These are phyloP conservation scores for Heritiera littoralis DNA, from an alignment of 345 rosid species.

Conservation along the genomic window DNA sequence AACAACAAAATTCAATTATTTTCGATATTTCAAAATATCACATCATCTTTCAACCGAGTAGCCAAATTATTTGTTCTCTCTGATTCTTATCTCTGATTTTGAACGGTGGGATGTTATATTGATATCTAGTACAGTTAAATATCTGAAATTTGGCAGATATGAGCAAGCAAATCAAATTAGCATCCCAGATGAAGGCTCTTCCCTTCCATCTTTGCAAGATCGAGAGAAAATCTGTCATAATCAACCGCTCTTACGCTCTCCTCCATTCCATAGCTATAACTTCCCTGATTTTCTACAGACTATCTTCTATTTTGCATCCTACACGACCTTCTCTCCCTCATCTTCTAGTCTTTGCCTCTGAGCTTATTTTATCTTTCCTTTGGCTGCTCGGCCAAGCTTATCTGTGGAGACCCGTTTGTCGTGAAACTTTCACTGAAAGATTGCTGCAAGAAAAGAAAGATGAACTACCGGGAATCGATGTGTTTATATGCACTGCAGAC, in stretches of 20 bases:
- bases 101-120: no score
- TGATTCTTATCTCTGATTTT: background rate
- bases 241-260: conserved; percentile 34
- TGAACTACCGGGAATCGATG: no score
- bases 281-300: conserved; percentile 31
- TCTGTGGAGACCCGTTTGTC: conserved; percentile 40
- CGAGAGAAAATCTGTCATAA: conserved; percentile 17
- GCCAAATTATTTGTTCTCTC: background rate
- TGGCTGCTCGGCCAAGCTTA: conserved; percentile 46
- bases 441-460: no score
- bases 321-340: background rate
- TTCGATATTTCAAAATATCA: background rate
- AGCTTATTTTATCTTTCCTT: conserved; percentile 30
- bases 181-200: conserved; percentile 17
- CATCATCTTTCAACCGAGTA: background rate
- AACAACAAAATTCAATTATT: no score
- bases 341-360: conserved; percentile 32
- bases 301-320: conserved; percentile 22
- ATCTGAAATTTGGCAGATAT: no score
- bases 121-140: no score
- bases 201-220: conserved; percentile 30
- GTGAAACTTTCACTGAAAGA: no score
- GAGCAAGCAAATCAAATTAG: no score
- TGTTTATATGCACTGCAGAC: no score
- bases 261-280: conserved; percentile 34